Evolutionary conservation across 208 protist species (phyloP), one percentile per base, ranked within the genome.

Genomic region (Acanthamoeba lenticulata): DNA sequence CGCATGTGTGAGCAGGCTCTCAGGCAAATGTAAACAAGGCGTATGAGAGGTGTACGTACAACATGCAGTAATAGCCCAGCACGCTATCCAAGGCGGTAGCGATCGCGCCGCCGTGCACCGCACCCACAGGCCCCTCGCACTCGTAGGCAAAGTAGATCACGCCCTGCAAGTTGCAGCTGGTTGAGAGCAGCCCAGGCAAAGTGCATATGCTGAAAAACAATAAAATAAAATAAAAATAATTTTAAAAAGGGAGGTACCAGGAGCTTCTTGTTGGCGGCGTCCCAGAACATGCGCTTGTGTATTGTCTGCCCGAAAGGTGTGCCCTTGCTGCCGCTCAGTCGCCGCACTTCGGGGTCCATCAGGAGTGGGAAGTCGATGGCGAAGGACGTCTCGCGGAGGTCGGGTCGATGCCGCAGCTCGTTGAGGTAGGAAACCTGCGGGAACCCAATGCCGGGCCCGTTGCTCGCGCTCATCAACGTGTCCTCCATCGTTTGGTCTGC

Each of bases 211-310:
- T n/a, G n/a, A n/a, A n/a, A n/a, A n/a, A n/a, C n/a, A n/a, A 11
- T 27, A 74, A 74, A 19, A 74, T 74, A 5, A 19, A 29, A 19
- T 27, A 19, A 74, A 74, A n/a, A n/a, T n/a, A n/a, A n/a, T n/a
- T n/a, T n/a, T n/a, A n/a, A n/a, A n/a, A n/a, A n/a, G n/a, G n/a
- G n/a, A n/a, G n/a, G n/a, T n/a, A n/a, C n/a, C n/a, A 86, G n/a
- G 6, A 86, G 42, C 45, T 86, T 86, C 24, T 52, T 42, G 77
- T 86, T 86, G 24, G 40, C 44, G 13, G 40, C 77, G 45, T 86
- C 77, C 77, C 77, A 86, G 45, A 86, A 86, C 77, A 86, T 86
- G 44, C 45, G 40, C 77, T 86, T 86, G 77, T 86, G 77, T 11
- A 86, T 86, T 13, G 77, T 38, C 29, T 86, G 44, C 3, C 77